phyloP scores from a whole-genome alignment of 345 rosid species.

The Tarenaya hassleriana region DNA sequence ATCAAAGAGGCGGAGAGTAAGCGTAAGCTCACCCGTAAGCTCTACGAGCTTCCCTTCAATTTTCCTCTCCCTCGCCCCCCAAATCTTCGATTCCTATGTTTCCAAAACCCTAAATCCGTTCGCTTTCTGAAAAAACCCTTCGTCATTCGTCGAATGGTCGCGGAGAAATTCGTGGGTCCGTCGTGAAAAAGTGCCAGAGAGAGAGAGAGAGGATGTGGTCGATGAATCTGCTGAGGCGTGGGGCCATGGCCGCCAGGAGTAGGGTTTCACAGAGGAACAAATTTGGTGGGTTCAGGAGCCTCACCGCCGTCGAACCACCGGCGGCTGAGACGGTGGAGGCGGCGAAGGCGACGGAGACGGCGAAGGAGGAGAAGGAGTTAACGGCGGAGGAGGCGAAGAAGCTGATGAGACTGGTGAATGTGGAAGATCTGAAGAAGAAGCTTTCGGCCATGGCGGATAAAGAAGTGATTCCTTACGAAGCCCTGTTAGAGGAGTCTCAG shows the following conservation, averaged over 20 bases:
- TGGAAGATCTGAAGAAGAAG: conserved; percentile 57
- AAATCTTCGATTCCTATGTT: neutral
- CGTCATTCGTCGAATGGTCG: conserved; percentile 8
- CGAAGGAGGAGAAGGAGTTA: conserved; percentile 22
- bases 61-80: neutral
- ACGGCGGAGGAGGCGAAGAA: conserved; percentile 63
- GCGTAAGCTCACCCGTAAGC: no score
- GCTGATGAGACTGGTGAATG: conserved; percentile 77
- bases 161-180: conserved; percentile 13
- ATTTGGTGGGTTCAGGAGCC: conserved; percentile 19
- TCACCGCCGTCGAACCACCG: conserved; percentile 9
- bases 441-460: conserved; percentile 55
- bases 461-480: conserved; percentile 48
- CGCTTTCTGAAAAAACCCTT: conserved; percentile 11
- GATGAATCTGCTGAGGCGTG: conserved; percentile 22
- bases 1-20: no score
- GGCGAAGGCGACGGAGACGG: neutral
- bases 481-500: conserved; percentile 49
- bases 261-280: conserved; percentile 18
- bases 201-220: conserved; percentile 33
- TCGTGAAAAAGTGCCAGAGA: neutral
- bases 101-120: conserved; percentile 1
- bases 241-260: conserved; percentile 16
- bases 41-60: no score
- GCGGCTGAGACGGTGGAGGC: no score